A percentile compares a stretch with the other conserved stretches of the same genome.
These are phyloP conservation scores for Chiua sp. DNA, from an alignment of 1,284 basidiomycete genomes.

Conservation along the genomic window DNA sequence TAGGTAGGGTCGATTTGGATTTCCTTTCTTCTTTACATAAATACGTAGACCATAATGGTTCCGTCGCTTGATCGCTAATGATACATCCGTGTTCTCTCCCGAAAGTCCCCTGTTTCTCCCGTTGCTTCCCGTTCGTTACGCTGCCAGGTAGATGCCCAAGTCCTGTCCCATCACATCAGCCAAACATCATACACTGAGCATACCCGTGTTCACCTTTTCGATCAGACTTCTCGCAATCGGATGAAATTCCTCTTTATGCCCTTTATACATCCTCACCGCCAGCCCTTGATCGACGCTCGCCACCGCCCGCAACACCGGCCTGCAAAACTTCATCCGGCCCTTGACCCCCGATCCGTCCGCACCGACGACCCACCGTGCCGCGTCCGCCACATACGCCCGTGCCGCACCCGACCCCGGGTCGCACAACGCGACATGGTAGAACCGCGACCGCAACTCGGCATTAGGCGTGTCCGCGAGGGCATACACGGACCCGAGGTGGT, in stretches of 20 bases:
- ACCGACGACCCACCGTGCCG: conserved; percentile 74
- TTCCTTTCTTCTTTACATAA: not conserved
- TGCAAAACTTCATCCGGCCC: conserved; percentile 85
- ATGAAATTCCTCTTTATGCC: conserved; percentile 67
- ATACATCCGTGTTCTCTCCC: not conserved
- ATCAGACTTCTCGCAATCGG: conserved; percentile 77
- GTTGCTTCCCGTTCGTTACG: not conserved
- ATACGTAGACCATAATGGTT: not conserved
- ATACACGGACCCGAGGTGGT: conserved; percentile 63
- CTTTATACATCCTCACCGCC: conserved; percentile 63
- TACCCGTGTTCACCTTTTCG: conserved; percentile 59
- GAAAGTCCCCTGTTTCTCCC: no score
- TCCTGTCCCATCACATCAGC: not conserved
- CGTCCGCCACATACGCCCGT: conserved; percentile 43
- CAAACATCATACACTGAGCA: no score
- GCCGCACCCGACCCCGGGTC: conserved; percentile 55
- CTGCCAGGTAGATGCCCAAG: not conserved
- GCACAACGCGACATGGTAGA: conserved; percentile 67
- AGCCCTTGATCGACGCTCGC: conserved; percentile 63
- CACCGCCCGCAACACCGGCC: conserved; percentile 65
- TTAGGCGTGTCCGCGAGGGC: conserved; percentile 57
- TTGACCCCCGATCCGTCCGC: conserved; percentile 61
- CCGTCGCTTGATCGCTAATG: not conserved
- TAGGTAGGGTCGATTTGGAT: conserved; percentile 36
- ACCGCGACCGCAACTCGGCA: conserved; percentile 76